Evolutionary conservation across 106 monocot genomes (phyloP), one percentile per base, ranked within the genome.

Genomic region (Posidonia australis): DNA sequence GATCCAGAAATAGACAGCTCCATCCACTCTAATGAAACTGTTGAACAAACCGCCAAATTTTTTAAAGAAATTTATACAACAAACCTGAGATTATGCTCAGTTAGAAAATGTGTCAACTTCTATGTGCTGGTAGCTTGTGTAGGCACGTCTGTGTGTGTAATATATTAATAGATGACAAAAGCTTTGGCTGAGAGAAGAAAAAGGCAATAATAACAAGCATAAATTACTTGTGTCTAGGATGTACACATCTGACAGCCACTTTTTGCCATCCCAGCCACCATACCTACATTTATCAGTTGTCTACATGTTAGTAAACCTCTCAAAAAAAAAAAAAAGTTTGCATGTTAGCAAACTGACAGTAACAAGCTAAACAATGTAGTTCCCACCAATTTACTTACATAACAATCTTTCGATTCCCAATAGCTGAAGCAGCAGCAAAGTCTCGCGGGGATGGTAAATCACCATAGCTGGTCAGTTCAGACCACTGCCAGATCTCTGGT

Each of bases 401-500:
- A 23, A 98, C 85, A 71, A 98, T 81, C 85, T 90, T 98, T 43
- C 80, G 71, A 63, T 90, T 98, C 57, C 90, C 96, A 67, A 91
- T 83, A 31, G 96, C 84, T 67, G 96, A 83, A 65, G 84, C 87
- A 70, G 96, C 78, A 81, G 96, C 74, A 76, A 98, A 98, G 62
- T 98, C 96, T 58, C 96, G 60, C 54, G 87, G 79, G 66, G 90
- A 87, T 67, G 96, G 96, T 73, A 98, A 77, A 77, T 98, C 90
- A 73, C 96, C 96, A 81, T 69, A 98, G 68, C 85, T 74, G n/a
- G 90, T 98, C 25, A 98, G 66, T 58, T 98, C 96, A 54, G 90
- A 98, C 96, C 96, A 98, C 64, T 98, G 90, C 96, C 96, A 98
- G 70, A 90, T 82, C 60, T 98, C 96, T 93, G 70, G 29, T n/a